Base-by-base conservation (phyloP, 2,329 filamentous ascomycete species). In the Fusarium nurragi region DNA sequence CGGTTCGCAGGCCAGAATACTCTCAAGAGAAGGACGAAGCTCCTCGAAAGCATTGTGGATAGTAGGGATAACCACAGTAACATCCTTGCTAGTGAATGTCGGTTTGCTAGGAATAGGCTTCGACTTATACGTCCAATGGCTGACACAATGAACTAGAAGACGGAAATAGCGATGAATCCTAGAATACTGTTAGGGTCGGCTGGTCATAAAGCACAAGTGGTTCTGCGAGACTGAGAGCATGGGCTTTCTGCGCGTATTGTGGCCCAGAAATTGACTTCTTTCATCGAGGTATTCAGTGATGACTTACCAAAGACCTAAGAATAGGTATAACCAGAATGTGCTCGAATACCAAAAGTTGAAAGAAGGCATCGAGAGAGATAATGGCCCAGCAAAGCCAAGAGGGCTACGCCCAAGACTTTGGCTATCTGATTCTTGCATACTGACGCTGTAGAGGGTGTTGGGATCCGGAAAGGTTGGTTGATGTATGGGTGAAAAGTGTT, bases 21-120 rank as follows among this genome's bases (percentile, higher is more conserved):
- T 93, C 74, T 89, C 83, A 36, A 98, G 85, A 18, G 93, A 97
- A 59, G 90, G 88, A 50, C 89, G 88, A 61, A 98, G 83, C 74
- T 96, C 92, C 71, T 93, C 89, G 60, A 94, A 93, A 63, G 88
- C 89, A 60, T 93, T 92, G 74, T 96, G 92, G 66, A 98, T 93
- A 12, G 94, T 96, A 9, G 94, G 94, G 61, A 97, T 91, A 71
- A 98, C 92, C 65, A 97, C 93, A 7, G 94, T 97, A 72, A 97
- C 93, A 85, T 98, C 92, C 69, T 91, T 81, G 30, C 88, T 86
- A 25, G 88, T 92, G 75, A 93, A 89, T 40, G 84, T 88, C n/a
- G 94, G 93, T 64, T 93, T 91, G 57, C 88, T 86, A 37, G 93
- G 90, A 52, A 94, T 90, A 38, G 91, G 91, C 63, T 93, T 91